Evolutionary conservation across 31 red algal species (phyloP), one percentile per base, ranked within the genome.

Genomic region (Odonthalia washingtoniensis): DNA sequence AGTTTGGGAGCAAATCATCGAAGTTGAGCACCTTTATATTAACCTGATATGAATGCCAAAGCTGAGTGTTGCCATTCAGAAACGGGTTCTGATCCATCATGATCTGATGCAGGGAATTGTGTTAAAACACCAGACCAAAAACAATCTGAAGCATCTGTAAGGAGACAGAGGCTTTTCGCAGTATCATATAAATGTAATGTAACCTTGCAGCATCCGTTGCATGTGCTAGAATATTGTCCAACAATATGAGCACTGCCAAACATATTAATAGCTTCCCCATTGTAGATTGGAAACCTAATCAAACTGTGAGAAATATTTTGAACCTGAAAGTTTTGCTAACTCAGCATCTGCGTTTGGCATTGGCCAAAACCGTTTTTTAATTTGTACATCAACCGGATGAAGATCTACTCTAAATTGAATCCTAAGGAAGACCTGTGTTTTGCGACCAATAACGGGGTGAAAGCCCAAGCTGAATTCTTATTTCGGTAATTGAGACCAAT

Each of bases 381-480:
- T 85, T 33, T 77, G 72, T 24, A 73, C 70, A 31, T 87, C 78
- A 40, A 77, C 21, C 12, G 74, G 74, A 6, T 64, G 44, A 5
- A 79, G 74, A 43, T 88, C 85, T 3, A 67, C 37, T 14, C 57
- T 88, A 44, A 88, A 79, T 24, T 62, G 85, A 79, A 79, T 6
- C 57, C 53, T 18, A 68, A 31, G 26, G 16, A 17, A n/a, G n/a
- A n/a, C n/a, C n/a, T 5, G 57, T 57, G 3, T 38, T 1, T 88
- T 88, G 73, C 39, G 39, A 78, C 85, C 52, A 79, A 40, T 3
- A 88, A 17, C 12, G 65, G 63, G 28, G 87, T 67, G 37, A 64
- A 90, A 40, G 87, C 77, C 77, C 87, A 90, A 37, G 74, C 78
- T 16, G 79, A 65, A 16, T 53, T 32, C 27, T 3, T 3, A 0